Evolutionary conservation across 805 yeast genomes (phyloP).

Genomic region (Yamadazyma philogaea): DNA sequence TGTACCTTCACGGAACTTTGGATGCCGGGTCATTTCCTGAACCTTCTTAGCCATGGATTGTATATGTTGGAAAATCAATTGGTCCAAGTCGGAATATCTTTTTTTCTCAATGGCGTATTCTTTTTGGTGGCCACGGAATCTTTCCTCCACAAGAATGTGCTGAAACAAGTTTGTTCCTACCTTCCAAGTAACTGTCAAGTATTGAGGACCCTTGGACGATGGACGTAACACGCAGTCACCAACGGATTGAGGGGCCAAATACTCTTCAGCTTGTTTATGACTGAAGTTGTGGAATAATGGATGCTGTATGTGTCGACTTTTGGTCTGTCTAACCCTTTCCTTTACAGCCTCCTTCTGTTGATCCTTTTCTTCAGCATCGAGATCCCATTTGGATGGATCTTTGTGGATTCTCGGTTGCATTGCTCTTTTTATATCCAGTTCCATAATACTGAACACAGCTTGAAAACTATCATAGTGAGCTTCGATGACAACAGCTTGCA

Average conservation of each 20-base stretch:
- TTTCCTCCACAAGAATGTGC: conserved; percentile 83
- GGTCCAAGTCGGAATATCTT: conserved; percentile 85
- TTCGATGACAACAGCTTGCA: conserved; percentile 72
- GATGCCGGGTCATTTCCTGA: conserved; percentile 79
- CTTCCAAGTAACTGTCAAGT: conserved; percentile 93
- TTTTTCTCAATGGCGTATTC: conserved; percentile 63
- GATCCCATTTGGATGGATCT: conserved; percentile 75
- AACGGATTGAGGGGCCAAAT: conserved; percentile 78
- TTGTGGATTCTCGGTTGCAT: conserved; percentile 44
- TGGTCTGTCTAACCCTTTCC: conserved; percentile 64
- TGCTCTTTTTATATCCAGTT: conserved; percentile 60
- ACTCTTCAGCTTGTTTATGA: conserved; percentile 87
- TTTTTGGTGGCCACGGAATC: conserved; percentile 59
- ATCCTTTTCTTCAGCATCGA: conserved; percentile 69
- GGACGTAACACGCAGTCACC: conserved; percentile 96
- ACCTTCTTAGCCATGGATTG: conserved; percentile 80
- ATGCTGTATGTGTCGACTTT: conserved; percentile 81
- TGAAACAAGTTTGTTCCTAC: conserved; percentile 88
- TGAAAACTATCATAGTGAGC: conserved; percentile 73
- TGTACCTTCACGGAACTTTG: conserved; percentile 83
- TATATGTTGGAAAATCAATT: conserved; percentile 81
- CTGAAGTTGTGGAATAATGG: conserved; percentile 84
- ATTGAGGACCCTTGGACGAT: conserved; percentile 84
- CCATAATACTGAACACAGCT: conserved; percentile 70
- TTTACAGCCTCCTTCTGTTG: conserved; percentile 52